Evolutionary conservation across 305 asterid species (phyloP), one percentile per base, ranked within the genome.

Genomic region (Salvia sclarea): DNA sequence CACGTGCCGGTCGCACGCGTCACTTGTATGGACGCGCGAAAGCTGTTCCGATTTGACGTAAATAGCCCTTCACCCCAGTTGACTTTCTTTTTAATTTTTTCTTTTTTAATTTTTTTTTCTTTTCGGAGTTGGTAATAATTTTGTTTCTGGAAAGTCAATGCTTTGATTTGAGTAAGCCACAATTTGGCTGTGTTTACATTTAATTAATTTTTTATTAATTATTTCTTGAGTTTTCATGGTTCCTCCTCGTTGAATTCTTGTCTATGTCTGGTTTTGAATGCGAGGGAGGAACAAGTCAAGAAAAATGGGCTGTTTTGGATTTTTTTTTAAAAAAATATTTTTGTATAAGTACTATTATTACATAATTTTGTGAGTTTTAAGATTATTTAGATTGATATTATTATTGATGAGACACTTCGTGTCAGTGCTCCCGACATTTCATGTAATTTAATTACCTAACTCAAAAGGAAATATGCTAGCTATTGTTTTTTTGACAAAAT

Each of bases 1-100:
- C 79, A 71, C 75, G 79, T 76, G 81, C 61, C 62, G 71, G 80
- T 66, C 43, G 1, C 63, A 20, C 68, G 58, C 72, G 70, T 62
- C 64, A 11, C 38, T 22, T 10, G 35, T 69, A 53, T 55, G 16
- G 60, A 44, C 67, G 79, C 72, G 71, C 68, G 61, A 68, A 61
- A 55, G 68, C 56, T 43, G 54, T 16, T 41, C 17, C 66, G 5
- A 16, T 70, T 69, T 56, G 75, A 70, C 65, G 69, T 12, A 63
- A 70, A 38, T 30, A 68, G 8, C 56, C 50, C n/a, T 16, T 38
- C 1, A 3, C 40, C 50, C 25, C 24, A 69, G 72, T 64, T 75
- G 80, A 75, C 76, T 43, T 3, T 0, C 6, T 10, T 31, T 2
- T 52, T 55, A 5, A 56, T 30, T 12, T 16, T 22, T 21, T 22